Evolutionary conservation across 352 stramenopile species (phyloP), one percentile per base, ranked within the genome.

Genomic region (Blastocystis sp.): DNA sequence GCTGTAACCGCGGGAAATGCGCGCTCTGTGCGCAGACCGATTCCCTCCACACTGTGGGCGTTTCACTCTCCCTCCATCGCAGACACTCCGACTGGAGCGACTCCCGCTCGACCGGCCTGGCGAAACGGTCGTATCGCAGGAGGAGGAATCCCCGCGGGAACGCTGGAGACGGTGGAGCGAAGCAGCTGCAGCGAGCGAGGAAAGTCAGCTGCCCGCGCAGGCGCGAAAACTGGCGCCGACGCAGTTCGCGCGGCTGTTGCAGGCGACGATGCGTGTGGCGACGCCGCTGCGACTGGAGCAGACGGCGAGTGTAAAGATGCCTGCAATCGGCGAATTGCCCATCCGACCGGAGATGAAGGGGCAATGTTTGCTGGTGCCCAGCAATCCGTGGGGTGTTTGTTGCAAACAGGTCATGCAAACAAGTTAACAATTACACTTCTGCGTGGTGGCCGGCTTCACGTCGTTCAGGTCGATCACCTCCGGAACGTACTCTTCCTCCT

Each of bases 341-440:
- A 59, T 59, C 11, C 51, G 51, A 16, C 51, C 51, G n/a, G 51
- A 59, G 32, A 32, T 32, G 18, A 59, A 59, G 11, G 51, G 51
- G 32, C 18, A 59, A 32, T 59, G 51, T 59, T 32, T 59, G 2
- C 51, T 59, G 51, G n/a, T 59, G 11, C 51, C 51, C 32, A 3
- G 18, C 51, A 59, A 59, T 59, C 18, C 32, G 7, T 59, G 32
- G 11, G 7, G 3, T 59, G 51, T 59, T 59, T 18, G 32, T 59
- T 59, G 51, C n/a, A 59, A 59, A 59, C 51, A 59, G 3, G 32
- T n/a, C n/a, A 14, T 14, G 51, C 51, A 59, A 57, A 78, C 36
- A 36, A 44, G 21, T 81, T 81, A 81, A 61, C 69, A 81, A 64
- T 64, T 61, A 40, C 69, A 81, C 69, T 81, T 81, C 69, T 81